Evolutionary conservation across 2,329 filamentous ascomycete species (phyloP).

Genomic region (Xylaria sp.): DNA sequence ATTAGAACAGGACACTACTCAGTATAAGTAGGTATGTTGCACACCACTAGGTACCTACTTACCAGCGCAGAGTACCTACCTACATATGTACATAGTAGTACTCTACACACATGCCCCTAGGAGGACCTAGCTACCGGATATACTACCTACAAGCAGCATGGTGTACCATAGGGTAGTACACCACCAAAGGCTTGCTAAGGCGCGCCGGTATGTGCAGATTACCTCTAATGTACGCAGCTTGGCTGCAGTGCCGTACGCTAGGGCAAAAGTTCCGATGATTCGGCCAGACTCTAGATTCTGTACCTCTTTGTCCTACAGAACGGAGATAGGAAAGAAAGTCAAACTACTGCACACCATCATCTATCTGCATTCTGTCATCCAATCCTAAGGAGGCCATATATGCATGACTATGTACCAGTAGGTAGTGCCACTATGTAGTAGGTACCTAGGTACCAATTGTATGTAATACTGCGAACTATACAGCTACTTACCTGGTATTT

Average conservation of each 20-base stretch:
- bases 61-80: background rate
- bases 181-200: background rate
- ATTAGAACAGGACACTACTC: conserved; percentile 27
- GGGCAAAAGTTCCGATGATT: conserved; percentile 27
- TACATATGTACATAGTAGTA: background rate
- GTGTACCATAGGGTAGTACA: background rate
- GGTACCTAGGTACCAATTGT: too few relatives aligned
- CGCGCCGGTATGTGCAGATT: background rate
- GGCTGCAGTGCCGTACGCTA: conserved; percentile 4
- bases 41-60: background rate
- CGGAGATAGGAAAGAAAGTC: too few relatives aligned
- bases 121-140: too few relatives aligned
- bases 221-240: background rate
- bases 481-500: background rate
- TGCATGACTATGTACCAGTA: too few relatives aligned
- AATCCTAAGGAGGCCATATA: too few relatives aligned
- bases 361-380: too few relatives aligned
- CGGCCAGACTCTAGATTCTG: background rate
- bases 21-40: background rate
- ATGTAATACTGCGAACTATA: too few relatives aligned
- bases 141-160: background rate
- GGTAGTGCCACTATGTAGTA: too few relatives aligned
- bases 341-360: too few relatives aligned
- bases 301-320: background rate
- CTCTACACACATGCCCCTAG: background rate